Conservation (phyloP, 2,329 filamentous ascomycete genomes). For the Ophiostoma sp. region DNA sequence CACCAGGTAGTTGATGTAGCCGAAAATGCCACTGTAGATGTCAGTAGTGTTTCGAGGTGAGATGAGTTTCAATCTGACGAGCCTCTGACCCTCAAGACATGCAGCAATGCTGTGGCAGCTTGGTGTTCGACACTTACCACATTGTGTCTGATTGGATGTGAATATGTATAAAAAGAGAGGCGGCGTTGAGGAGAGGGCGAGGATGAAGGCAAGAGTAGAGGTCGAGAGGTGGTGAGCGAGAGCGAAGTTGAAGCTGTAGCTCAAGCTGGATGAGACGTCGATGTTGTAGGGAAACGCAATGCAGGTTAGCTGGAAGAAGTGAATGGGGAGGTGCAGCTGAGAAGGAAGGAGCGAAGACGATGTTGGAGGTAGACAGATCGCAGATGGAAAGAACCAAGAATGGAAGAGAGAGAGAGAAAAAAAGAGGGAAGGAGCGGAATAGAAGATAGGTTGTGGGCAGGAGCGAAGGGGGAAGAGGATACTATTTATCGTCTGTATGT, state of each 20-base stretch:
- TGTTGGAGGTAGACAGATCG: background rate
- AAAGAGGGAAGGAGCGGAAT: background rate
- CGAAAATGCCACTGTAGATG: conserved; percentile 76
- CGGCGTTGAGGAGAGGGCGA: no score
- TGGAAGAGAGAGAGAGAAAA: background rate
- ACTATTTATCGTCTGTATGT: background rate
- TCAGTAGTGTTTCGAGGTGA: conserved; percentile 23
- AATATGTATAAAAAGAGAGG: background rate
- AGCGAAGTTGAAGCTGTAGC: conserved; percentile 5
- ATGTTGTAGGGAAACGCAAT: background rate
- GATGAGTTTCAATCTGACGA: background rate
- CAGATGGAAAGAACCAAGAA: background rate
- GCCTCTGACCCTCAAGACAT: background rate
- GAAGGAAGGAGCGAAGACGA: background rate
- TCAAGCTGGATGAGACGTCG: background rate
- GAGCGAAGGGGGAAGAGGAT: background rate
- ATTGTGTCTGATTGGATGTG: conserved; percentile 31
- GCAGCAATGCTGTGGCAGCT: background rate
- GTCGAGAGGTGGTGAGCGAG: background rate
- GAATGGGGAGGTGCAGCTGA: background rate
- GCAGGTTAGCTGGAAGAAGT: background rate
- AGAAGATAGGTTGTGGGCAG: background rate
- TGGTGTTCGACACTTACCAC: conserved; percentile 32
- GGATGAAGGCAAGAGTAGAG: background rate
- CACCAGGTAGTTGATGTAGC: conserved; percentile 98